Conservation (phyloP, 1,284 basidiomycete species). For the Ustilago cynodontis region DNA sequence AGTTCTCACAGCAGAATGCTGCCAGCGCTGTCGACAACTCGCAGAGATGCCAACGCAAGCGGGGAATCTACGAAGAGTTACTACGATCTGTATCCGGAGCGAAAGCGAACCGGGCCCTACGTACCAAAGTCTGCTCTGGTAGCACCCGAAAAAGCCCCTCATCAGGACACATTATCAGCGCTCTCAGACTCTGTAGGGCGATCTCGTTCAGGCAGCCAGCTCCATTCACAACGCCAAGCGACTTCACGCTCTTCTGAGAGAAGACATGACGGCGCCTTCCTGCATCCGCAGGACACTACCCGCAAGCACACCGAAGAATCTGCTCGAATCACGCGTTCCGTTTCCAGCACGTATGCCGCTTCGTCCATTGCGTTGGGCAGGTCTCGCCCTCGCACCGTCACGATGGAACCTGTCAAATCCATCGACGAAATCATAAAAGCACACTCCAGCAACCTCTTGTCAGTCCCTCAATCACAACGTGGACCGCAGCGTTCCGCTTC, state of each 20-base stretch:
- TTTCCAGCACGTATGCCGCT: conserved; percentile 34
- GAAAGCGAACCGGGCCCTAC: conserved; percentile 55
- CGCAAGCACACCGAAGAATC: not conserved
- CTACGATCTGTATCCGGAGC: conserved; percentile 58
- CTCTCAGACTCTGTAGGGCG: conserved; percentile 1
- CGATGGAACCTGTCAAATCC: conserved; percentile 31
- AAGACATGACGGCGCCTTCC: not conserved
- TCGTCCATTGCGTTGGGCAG: conserved; percentile 33
- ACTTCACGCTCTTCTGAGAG: not conserved
- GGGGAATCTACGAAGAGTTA: conserved; percentile 32
- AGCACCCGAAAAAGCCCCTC: not conserved
- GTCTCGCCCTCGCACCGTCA: conserved; percentile 5
- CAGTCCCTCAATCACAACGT: conserved; percentile 48
- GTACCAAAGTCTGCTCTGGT: conserved; percentile 38
- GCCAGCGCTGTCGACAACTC: not conserved
- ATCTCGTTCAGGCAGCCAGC: conserved; percentile 22
- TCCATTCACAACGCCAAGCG: not conserved
- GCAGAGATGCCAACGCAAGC: not conserved
- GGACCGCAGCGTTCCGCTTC: conserved; percentile 51
- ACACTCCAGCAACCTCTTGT: conserved; percentile 65
- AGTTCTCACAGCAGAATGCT: not conserved
- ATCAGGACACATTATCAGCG: not conserved
- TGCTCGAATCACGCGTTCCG: not conserved
- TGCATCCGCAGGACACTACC: not conserved
- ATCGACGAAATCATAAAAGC: conserved; percentile 71